These are phyloP conservation scores for Sclerotinia trifoliorum DNA, from an alignment of 2,329 filamentous ascomycete genomes.

Conservation along the genomic window DNA sequence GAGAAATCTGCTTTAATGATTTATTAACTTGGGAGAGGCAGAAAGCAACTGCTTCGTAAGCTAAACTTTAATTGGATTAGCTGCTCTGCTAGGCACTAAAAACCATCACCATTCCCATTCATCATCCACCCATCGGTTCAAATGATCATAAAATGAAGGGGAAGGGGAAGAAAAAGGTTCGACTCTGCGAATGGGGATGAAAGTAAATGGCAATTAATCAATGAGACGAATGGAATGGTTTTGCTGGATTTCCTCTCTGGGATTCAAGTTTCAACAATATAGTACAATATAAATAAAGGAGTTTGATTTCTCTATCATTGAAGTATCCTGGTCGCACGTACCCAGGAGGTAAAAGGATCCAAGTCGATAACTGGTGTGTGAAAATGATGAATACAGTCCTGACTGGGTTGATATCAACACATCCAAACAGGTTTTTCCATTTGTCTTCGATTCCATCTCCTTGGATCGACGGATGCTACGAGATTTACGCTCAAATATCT, in stretches of 20 bases:
- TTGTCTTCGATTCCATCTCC: no score
- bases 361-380: no score
- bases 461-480: no score
- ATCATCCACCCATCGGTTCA: not conserved
- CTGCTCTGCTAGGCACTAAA: not conserved
- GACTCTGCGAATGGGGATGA: not conserved
- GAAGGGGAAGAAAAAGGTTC: not conserved
- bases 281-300: conserved; percentile 1
- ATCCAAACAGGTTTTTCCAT: no score
- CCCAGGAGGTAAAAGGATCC: no score
- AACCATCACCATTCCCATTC: not conserved
- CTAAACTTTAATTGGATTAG: not conserved
- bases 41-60: not conserved
- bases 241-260: not conserved
- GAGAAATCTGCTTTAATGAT: conserved; percentile 15
- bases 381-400: no score
- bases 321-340: no score
- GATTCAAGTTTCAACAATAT: not conserved
- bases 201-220: not conserved
- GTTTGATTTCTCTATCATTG: not conserved
- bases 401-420: no score
- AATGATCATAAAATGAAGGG: conserved; percentile 5
- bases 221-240: not conserved
- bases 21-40: not conserved
- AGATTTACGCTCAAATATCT: no score